phyloP scores from a whole-genome alignment of 495 filamentous ascomycete species.

The Penicillium cataractarum region DNA sequence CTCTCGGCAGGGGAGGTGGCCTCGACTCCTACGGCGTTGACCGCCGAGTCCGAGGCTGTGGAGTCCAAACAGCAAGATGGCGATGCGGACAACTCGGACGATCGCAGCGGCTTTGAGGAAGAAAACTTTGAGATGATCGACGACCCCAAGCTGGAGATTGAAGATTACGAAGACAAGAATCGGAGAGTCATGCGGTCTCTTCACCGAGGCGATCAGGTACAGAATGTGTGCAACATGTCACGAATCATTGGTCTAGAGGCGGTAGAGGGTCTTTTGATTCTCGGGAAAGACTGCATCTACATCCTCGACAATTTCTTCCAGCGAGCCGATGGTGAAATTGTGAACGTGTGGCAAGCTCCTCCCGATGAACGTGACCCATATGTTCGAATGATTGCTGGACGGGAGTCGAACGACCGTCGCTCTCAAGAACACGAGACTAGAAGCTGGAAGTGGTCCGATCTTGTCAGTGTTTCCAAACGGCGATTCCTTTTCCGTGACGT shows the following conservation, averaged over 20 bases:
- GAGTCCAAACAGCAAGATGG: constrained; percentile 35
- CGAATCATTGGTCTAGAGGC: constrained; percentile 92
- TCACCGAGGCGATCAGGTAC: constrained; percentile 88
- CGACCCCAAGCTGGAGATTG: constrained; percentile 78
- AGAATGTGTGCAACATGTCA: constrained; percentile 92
- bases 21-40: constrained; percentile 38
- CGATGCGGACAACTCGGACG: constrained; percentile 45
- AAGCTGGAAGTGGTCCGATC: constrained; percentile 91
- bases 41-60: constrained; percentile 32
- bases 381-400: constrained; percentile 85
- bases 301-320: constrained; percentile 96
- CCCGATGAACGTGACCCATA: constrained; percentile 92
- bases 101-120: constrained; percentile 48
- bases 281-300: constrained; percentile 92
- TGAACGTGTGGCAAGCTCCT: constrained; percentile 93
- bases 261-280: constrained; percentile 84
- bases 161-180: constrained; percentile 95
- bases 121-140: constrained; percentile 96
- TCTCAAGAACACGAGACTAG: constrained; percentile 75
- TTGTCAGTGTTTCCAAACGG: constrained; percentile 95
- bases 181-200: constrained; percentile 94
- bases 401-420: constrained; percentile 65
- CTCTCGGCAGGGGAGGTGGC: constrained; percentile 37
- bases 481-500: constrained; percentile 96
- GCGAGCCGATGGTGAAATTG: constrained; percentile 89